Base-by-base conservation (phyloP, 108 stramenopile species). In the Halocafeteria seosinensis region DNA sequence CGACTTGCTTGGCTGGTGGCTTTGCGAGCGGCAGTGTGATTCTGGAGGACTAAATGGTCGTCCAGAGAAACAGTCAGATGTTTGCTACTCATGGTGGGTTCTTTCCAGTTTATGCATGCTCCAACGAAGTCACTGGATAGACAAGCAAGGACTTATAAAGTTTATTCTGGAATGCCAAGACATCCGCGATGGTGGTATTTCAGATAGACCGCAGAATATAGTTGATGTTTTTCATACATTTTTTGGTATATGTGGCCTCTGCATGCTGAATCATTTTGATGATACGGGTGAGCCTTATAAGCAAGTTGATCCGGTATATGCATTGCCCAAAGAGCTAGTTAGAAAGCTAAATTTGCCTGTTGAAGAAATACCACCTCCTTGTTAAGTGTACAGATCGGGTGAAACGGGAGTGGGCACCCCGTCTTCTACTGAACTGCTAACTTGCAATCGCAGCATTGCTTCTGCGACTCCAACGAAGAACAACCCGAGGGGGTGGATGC, bases 21-120 rank as follows among this genome's bases (percentile, higher is more conserved):
- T 98, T n/a, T 78, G 88, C n/a, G 97, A 95, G 75, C 71, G 97
- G 37, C 97, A 98, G 71, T 92, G 90, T 66, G 97, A 95, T 71
- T 84, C 84, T n/a, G 97, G 97, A 3, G 81, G 79, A 13, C 68
- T 82, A 32, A 98, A 98, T 73, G 96, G 96, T 3, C 73, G 96
- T 30, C 92, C 94, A 0, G 96, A 95, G 70, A 95, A 98, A 73
- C 94, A 95, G 63, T 91, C 94, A 0, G 97, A 98, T 72, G 97
- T 98, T 1, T 98, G 97, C 68, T 98, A 98, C 76, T 87, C 85
- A 32, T 98, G 94, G 92, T 98, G 97, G 97, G 94, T 93, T 63
- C 72, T 98, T 26, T 83, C 82, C 25, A 79, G 79, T 8, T 69
- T 98, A 50, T 78, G 72, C n/a, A 95, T 98, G 27, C 66, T 95